Conservation (phyloP, 257 asterid genomes). For the Solanum stenotomum region DNA sequence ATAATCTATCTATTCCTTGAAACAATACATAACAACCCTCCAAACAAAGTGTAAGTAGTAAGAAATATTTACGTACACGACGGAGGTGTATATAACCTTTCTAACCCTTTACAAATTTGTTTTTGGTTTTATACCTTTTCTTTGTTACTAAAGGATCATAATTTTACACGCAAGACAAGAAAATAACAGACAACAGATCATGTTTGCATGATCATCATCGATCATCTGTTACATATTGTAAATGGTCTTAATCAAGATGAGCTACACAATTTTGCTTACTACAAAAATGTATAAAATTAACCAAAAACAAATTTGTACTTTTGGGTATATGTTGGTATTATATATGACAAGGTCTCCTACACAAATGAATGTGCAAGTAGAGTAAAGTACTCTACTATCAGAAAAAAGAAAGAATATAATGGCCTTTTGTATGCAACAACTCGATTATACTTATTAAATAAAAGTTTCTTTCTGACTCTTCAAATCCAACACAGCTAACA, state of each 20-base stretch:
- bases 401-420: too few relatives aligned
- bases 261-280: not conserved
- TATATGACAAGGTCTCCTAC: not conserved
- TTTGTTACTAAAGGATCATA: not conserved
- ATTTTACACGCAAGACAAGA: not conserved
- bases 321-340: not conserved
- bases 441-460: not conserved
- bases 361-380: not conserved
- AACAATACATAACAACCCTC: too few relatives aligned
- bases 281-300: not conserved
- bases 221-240: not conserved
- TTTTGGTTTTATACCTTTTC: not conserved
- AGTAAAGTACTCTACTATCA: not conserved
- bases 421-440: not conserved
- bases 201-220: not conserved
- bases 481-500: not conserved
- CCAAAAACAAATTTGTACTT: not conserved
- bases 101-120: not conserved
- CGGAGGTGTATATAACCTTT: not conserved
- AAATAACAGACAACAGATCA: not conserved
- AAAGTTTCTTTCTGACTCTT: constrained; percentile 4
- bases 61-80: not conserved
- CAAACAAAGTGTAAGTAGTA: not conserved
- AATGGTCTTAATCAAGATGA: not conserved
- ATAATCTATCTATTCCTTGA: too few relatives aligned